Conservation (phyloP, 176 grass and related monocot species). For the Pharus latifolius region DNA sequence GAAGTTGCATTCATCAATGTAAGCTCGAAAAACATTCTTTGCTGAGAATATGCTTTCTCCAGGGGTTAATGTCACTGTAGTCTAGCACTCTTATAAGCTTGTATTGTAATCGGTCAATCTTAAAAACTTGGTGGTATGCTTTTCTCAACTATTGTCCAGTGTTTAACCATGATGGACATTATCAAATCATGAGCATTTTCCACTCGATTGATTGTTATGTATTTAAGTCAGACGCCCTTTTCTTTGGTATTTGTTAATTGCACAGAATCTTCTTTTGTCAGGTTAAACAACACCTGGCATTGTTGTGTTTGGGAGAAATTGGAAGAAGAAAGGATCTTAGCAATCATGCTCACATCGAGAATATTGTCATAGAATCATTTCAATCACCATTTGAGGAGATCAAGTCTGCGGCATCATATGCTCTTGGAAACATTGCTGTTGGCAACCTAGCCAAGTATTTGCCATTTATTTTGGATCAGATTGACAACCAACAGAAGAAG, state of each 20-base stretch:
- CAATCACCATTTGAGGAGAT: conserved; percentile 97
- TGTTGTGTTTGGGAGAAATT: conserved; percentile 85
- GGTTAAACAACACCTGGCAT: conserved; percentile 89
- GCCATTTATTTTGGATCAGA: conserved; percentile 88
- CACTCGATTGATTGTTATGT: not conserved
- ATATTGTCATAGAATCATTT: conserved; percentile 91
- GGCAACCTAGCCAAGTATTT: conserved; percentile 89
- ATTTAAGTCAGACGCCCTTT: not conserved
- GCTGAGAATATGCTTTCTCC: too few relatives aligned
- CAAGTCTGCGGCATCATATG: conserved; percentile 87
- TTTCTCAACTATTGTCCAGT: not conserved
- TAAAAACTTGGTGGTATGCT: not conserved
- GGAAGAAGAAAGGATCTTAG: conserved; percentile 79
- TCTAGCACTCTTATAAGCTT: too few relatives aligned
- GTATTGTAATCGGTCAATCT: not conserved
- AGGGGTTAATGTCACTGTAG: too few relatives aligned
- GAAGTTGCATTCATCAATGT: too few relatives aligned
- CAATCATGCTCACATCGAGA: conserved; percentile 72
- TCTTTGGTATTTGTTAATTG: not conserved
- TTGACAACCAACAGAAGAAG: conserved; percentile 94
- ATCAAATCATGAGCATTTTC: not conserved
- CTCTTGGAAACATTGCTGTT: conserved; percentile 91
- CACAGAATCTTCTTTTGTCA: conserved; percentile 3
- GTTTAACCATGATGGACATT: not conserved
- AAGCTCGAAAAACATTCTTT: not conserved